Evolutionary conservation across 352 stramenopile species (phyloP), one percentile per base, ranked within the genome.

Genomic region (Phytopythium aichiense): DNA sequence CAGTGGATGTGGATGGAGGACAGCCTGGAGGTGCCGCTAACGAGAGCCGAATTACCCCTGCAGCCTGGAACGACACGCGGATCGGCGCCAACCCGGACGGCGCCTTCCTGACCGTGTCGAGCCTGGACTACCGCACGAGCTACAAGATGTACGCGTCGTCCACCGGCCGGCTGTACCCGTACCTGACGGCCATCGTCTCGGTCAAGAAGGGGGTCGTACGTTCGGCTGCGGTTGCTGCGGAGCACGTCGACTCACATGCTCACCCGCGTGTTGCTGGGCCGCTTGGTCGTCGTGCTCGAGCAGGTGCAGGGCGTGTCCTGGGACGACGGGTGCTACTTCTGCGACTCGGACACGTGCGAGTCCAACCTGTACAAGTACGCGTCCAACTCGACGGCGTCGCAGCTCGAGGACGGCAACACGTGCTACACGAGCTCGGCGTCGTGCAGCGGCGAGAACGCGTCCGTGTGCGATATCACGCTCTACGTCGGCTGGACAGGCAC

Each of bases 271-370:
- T 13, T 28, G 25, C 25, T 30, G 25, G 25, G 25, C 25, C 25
- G 25, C 25, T 30, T 30, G 25, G 3, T 30, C 25, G 25, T 51
- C 20, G 20, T 30, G 8, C 45, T 52, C 12, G n/a, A n/a, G 8
- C 43, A 84, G 60, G 63, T 93, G 6, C 80, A 91, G 64, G 84
- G 84, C 30, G 79, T 94, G 46, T 86, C 81, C 20, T 94, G 84
- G 84, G 84, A 94, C 58, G 82, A 94, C 54, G 83, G 82, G 0
- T 94, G 82, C 62, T 92, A 88, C 74, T 89, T 92, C 43, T 92
- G 82, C 61, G 70, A 68, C 49, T 63, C 71, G 0, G 68, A 74
- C 2, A 76, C 69, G 42, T 94, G 84, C 58, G 76, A 86, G 48
- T 72, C 86, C 16, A 94, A 94, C 51, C 51, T 92, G 20, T 92